phyloP scores from a whole-genome alignment of 1,284 basidiomycete species.

The Ceraceosorus guamensis region DNA sequence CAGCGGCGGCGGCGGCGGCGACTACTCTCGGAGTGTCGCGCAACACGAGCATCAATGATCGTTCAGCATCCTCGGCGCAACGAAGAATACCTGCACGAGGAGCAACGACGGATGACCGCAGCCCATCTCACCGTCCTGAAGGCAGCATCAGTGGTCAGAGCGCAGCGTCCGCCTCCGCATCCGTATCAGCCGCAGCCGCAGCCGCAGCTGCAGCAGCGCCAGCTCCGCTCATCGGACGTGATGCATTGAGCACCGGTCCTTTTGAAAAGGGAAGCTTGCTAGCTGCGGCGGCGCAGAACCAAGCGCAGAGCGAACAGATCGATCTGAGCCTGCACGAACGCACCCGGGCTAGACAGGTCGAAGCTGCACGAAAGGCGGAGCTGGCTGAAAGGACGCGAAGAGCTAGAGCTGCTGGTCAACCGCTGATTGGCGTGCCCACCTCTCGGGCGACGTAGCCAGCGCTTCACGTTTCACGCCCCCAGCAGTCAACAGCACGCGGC shows the following conservation, averaged over 20 bases:
- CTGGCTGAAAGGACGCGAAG: conserved; percentile 18
- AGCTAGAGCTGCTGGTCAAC: conserved; percentile 21
- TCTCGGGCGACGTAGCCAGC: no score
- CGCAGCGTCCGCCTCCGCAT: neutral
- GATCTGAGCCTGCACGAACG: conserved; percentile 21
- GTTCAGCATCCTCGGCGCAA: no score
- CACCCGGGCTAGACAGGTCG: conserved; percentile 12
- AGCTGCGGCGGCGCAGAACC: conserved; percentile 25
- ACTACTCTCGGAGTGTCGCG: no score
- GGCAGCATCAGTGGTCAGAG: neutral
- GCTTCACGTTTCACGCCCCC: no score
- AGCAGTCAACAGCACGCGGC: no score
- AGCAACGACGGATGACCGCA: neutral
- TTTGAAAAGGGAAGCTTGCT: conserved; percentile 35
- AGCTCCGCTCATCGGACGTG: conserved; percentile 25
- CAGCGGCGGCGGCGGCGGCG: conserved; percentile 1
- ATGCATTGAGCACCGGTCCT: conserved; percentile 24
- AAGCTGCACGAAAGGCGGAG: conserved; percentile 18
- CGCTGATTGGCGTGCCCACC: conserved; percentile 22
- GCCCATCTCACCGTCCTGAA: neutral
- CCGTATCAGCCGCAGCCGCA: neutral
- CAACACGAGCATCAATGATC: no score
- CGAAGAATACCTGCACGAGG: neutral
- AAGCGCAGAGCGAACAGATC: conserved; percentile 14
- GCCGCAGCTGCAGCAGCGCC: conserved; percentile 9